Evolutionary conservation across 371 early-diverging fungal species (phyloP).

Genomic region (Dipsacomyces acuminosporus): DNA sequence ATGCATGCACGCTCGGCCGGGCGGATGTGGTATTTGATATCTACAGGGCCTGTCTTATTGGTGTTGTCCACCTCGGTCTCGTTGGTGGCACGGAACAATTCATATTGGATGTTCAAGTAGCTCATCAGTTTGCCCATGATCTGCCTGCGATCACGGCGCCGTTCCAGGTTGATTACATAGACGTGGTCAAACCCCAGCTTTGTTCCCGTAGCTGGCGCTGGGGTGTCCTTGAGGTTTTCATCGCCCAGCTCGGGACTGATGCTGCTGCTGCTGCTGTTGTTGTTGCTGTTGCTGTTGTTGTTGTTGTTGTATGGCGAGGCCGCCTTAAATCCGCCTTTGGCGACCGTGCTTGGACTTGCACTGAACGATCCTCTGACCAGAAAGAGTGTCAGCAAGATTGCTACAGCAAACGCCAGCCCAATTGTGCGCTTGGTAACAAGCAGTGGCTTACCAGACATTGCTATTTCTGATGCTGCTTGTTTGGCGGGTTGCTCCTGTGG

Average conservation of each 20-base stretch:
- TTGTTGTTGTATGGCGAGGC: no score
- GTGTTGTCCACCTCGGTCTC: background rate
- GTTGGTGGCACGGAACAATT: background rate
- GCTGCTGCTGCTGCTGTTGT: no score
- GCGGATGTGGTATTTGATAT: background rate
- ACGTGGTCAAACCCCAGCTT: slow-evolving; percentile 4
- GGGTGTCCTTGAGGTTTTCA: background rate
- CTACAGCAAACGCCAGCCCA: no score
- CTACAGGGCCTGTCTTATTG: background rate
- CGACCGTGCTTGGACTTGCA: no score
- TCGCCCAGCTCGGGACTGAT: background rate
- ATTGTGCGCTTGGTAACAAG: no score
- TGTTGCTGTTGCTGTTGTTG: no score
- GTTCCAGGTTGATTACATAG: slow-evolving; percentile 4
- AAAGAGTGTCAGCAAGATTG: no score
- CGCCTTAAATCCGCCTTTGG: no score
- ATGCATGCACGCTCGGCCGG: slow-evolving; percentile 3
- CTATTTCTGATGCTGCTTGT: no score
- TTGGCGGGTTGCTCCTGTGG: no score
- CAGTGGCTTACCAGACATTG: no score
- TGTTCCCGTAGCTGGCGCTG: background rate
- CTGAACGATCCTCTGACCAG: no score
- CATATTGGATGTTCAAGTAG: background rate
- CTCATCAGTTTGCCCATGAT: slow-evolving; percentile 2
- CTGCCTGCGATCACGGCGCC: slow-evolving; percentile 8